Percentiles rank a stretch among this genome's conserved stretches.
These are phyloP conservation scores for Calonectria hongkongensis DNA, from an alignment of 2,329 filamentous ascomycete genomes.

Conservation along the genomic window DNA sequence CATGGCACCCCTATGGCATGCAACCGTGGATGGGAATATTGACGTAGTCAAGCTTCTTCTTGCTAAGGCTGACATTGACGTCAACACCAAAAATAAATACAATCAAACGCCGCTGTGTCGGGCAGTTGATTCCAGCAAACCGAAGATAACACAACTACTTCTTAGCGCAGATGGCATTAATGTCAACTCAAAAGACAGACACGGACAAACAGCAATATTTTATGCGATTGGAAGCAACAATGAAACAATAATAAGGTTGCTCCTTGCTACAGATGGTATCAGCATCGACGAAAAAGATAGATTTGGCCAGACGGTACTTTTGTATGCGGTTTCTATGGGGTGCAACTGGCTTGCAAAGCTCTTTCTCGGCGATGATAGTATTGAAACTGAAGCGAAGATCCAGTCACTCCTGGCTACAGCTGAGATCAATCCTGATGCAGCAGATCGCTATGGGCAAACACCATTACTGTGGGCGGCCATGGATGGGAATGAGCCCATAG, in stretches of 20 bases:
- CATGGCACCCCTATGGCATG: neutral
- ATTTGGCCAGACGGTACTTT: too few relatives aligned
- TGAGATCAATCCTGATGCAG: neutral
- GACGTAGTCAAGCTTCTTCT: neutral
- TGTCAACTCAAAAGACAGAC: neutral
- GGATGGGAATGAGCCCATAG: neutral
- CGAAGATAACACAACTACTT: neutral
- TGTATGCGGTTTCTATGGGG: too few relatives aligned
- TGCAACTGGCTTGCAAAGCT: too few relatives aligned
- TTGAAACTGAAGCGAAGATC: too few relatives aligned
- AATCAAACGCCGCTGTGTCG: too few relatives aligned
- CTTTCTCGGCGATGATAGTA: too few relatives aligned
- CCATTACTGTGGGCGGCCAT: neutral
- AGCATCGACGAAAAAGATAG: too few relatives aligned
- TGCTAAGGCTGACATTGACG: too few relatives aligned
- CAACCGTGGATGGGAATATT: neutral
- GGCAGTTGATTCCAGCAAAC: too few relatives aligned
- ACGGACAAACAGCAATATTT: neutral
- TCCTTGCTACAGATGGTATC: neutral
- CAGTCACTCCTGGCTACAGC: neutral
- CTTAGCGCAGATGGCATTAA: neutral
- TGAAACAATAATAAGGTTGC: neutral
- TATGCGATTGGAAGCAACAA: neutral
- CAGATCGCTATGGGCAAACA: neutral
- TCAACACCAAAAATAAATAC: too few relatives aligned